Conservation (phyloP, 1,284 basidiomycete genomes). For the Apiotrichum laibachii region DNA sequence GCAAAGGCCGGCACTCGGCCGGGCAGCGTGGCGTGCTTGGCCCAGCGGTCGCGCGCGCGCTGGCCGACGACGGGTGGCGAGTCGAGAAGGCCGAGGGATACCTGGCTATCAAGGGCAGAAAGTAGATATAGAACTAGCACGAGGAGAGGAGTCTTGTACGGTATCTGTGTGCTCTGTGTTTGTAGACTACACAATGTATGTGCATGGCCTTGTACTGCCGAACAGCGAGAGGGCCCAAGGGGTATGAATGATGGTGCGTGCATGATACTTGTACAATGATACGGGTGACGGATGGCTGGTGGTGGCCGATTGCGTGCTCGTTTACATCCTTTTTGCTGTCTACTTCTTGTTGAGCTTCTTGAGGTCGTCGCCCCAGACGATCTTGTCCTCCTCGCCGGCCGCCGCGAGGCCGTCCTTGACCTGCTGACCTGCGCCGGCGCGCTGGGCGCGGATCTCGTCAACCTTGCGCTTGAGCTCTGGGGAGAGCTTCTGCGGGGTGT, state of each 20-base stretch:
- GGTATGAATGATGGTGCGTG: too few relatives aligned
- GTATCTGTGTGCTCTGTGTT: too few relatives aligned
- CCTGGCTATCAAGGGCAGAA: not conserved
- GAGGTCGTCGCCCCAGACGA: conserved; percentile 27
- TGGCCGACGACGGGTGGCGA: conserved; percentile 33
- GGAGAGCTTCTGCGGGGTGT: conserved; percentile 29
- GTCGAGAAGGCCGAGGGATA: conserved; percentile 25
- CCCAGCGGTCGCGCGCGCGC: conserved; percentile 40
- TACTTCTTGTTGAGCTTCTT: conserved; percentile 7
- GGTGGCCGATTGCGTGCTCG: too few relatives aligned
- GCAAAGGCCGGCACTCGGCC: conserved; percentile 46
- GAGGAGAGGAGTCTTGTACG: too few relatives aligned
- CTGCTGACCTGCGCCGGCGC: conserved; percentile 22
- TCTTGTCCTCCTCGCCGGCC: conserved; percentile 25
- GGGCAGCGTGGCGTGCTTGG: conserved; percentile 43
- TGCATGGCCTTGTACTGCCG: too few relatives aligned
- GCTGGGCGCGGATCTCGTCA: conserved; percentile 38
- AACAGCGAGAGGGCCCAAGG: too few relatives aligned
- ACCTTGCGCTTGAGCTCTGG: conserved; percentile 48
- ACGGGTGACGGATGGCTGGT: too few relatives aligned
- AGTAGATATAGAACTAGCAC: too few relatives aligned
- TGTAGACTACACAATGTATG: too few relatives aligned
- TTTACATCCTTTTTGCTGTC: too few relatives aligned
- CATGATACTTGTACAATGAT: too few relatives aligned
- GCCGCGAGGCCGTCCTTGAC: conserved; percentile 18